Evolutionary conservation across 768 basidiomycete genomes (phyloP), one percentile per base, ranked within the genome.

Genomic region (Lactarius sp.): DNA sequence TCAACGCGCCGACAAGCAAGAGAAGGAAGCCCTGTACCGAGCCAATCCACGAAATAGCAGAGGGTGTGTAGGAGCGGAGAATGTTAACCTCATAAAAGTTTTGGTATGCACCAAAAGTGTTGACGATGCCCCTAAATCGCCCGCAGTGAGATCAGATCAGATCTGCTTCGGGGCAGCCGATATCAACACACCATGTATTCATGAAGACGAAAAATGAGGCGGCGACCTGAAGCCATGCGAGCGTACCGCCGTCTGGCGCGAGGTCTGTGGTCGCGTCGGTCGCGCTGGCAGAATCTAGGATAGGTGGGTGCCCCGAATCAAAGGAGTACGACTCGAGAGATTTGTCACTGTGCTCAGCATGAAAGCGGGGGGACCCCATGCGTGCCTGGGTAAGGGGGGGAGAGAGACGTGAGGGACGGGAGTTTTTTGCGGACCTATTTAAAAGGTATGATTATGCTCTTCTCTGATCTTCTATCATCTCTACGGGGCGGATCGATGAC

Each of bases 11-110:
- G 37, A 67, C 58, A 14, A 61, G 20, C 18, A 66, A 57, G 9
- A 70, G 55, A 20, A 70, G 49, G 37, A 61, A 70, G 12, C 57
- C 62, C 18, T 71, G 70, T 3, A 62, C 33, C 13, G 66, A 65
- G 13, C 70, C 70, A 7, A 71, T 70, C 70, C 70, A 71, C 2
- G 67, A 56, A 10, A 69, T 69, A 9, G 64, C 50, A 12, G 67
- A 68, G 10, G 68, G 64, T 12, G 67, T 39, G 41, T 56, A 53
- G 3, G 57, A 61, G 14, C 58, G 51, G 4, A 69, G 50, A 22
- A 65, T n/a, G 7, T 59, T 9, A 37, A 27, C 31, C 41, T 69
- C 46, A 57, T 69, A 69, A 47, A 56, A 65, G 22, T 44, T 59
- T 33, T 69, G 68, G 44, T 62, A 69, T 22, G 61, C 68, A 12